These are phyloP conservation scores for Rhodofomes roseus DNA, from an alignment of 1,284 basidiomycete genomes.

Conservation along the genomic window DNA sequence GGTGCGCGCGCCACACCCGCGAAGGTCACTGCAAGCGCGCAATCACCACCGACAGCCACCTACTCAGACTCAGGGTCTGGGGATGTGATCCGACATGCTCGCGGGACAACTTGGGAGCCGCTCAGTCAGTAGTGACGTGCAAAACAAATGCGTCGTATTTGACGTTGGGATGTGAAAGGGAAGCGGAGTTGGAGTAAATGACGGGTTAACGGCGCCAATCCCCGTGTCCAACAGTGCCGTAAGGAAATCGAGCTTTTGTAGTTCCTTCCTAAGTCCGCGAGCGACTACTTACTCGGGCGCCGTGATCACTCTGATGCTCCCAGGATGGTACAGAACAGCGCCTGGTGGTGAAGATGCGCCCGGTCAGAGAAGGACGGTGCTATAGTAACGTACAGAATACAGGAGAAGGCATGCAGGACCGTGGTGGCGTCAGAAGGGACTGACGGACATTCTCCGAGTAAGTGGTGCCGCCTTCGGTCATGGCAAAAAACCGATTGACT, in stretches of 20 bases:
- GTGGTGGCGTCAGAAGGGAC: not conserved
- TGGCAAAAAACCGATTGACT: slow-evolving; percentile 6
- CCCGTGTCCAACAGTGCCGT: not conserved
- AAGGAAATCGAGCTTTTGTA: not conserved
- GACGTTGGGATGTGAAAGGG: not conserved
- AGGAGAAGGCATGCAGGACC: not conserved
- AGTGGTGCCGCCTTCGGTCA: not conserved
- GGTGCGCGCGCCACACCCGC: not conserved
- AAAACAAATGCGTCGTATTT: not conserved
- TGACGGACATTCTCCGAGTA: not conserved
- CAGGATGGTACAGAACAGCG: not conserved
- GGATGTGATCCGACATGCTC: not conserved
- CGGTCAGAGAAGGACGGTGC: not conserved
- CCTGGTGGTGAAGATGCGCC: not conserved
- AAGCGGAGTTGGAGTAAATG: not conserved
- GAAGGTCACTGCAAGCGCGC: not conserved
- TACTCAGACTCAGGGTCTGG: not conserved
- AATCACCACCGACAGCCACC: not conserved
- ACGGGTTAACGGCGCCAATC: not conserved
- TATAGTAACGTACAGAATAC: not conserved
- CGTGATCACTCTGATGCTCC: not conserved
- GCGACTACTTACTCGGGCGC: not conserved
- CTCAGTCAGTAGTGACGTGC: not conserved
- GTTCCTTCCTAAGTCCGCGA: not conserved
- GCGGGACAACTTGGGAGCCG: not conserved